Conservation (phyloP, 1,284 basidiomycete genomes). For the Puccinia coronata region DNA sequence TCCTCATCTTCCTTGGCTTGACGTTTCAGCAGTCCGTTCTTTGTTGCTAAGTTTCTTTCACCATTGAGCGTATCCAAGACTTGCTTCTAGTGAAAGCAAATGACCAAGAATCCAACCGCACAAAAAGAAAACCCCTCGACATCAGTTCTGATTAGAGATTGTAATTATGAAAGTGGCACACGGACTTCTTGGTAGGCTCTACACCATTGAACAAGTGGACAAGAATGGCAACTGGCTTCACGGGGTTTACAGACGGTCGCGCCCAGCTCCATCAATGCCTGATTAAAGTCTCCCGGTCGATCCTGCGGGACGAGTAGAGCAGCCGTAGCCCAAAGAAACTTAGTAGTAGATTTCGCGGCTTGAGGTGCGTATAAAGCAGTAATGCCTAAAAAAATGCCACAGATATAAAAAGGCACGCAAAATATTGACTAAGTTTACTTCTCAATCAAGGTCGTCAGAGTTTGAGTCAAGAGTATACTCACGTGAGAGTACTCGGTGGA, state of each 20-base stretch:
- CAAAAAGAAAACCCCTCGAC: background rate
- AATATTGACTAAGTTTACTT: background rate
- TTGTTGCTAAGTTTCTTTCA: background rate
- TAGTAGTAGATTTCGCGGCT: slow-evolving; percentile 73
- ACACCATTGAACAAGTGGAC: slow-evolving; percentile 72
- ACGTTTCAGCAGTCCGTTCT: background rate
- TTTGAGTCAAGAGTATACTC: background rate
- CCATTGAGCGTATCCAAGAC: background rate
- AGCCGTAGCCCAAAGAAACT: slow-evolving; percentile 79
- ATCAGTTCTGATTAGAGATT: background rate
- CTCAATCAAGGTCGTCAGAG: background rate
- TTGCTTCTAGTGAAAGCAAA: background rate
- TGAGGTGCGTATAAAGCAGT: slow-evolving; percentile 78
- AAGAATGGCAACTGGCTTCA: slow-evolving; percentile 71
- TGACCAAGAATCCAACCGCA: background rate
- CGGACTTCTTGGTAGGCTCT: slow-evolving; percentile 65
- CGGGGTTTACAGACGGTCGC: slow-evolving; percentile 85
- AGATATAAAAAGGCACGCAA: too few relatives aligned
- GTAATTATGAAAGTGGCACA: background rate
- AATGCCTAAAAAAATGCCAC: too few relatives aligned
- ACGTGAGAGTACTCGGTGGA: slow-evolving; percentile 59
- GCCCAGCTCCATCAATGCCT: slow-evolving; percentile 82
- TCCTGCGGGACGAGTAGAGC: slow-evolving; percentile 66
- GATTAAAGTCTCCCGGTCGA: slow-evolving; percentile 78
- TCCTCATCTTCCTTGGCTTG: background rate